Evolutionary conservation across 2,329 filamentous ascomycete genomes (phyloP), one percentile per base, ranked within the genome.

Genomic region (Calonectria crousiana): DNA sequence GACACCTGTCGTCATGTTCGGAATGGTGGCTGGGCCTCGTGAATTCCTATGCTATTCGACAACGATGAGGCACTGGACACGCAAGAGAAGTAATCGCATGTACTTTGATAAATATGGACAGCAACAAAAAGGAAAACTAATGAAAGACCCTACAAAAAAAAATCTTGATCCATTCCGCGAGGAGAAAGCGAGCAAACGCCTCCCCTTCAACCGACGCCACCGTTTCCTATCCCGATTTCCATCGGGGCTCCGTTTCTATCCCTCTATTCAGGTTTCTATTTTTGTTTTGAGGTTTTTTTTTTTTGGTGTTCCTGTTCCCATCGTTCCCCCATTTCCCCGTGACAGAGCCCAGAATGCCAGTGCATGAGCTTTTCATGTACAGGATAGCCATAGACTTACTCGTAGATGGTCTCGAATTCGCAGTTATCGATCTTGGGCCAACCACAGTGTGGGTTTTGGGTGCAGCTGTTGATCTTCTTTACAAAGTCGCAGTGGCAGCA

Each of bases 81-180:
- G 34, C 23, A 41, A 41, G 38, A 20, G n/a, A 62, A 62, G 14
- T 60, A 62, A 62, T 41, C 56, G 34, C 56, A 62, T 62, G 34
- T 62, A 62, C 56, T 41, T 62, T 62, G 56, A 28, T 26, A 41
- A 62, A 36, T 62, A 62, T 62, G 32, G 56, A 62, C 56, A 62
- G 56, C 56, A 62, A 44, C 8, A 32, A 34, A n/a, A 34, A n/a
- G 34, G 51, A 53, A 62, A 62, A 62, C 56, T 62, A 62, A 62
- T 62, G 56, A 60, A 60, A 41, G 32, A 41, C 34, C 56, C 34
- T 6, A 32, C 6, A 32, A 58, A 28, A 38, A 28, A 41, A 62
- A 38, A 23, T 38, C 20, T 38, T 62, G 23, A 41, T 62, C 56
- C 56, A 41, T 41, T 41, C 14, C 56, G 36, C 36, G 41, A 62